Evolutionary conservation across 179 eudicot genomes (phyloP).

Genomic region (Actinidia arguta): DNA sequence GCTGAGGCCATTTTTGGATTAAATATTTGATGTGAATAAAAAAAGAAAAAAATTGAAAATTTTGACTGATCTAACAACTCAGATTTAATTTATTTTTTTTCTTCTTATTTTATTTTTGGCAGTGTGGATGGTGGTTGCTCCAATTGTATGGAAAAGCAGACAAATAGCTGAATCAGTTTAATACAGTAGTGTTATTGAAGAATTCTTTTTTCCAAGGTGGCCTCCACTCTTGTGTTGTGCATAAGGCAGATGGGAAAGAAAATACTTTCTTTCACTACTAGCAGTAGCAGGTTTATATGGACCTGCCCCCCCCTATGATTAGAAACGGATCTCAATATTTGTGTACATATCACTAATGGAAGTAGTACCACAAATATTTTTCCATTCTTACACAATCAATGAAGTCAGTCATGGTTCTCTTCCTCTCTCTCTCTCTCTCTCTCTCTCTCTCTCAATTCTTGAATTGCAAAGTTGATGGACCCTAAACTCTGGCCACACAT

Average conservation of each 20-base stretch:
- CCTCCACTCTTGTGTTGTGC: not conserved
- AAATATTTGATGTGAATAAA: too few relatives aligned
- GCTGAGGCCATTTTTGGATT: too few relatives aligned
- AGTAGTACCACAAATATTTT: not conserved
- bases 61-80: too few relatives aligned
- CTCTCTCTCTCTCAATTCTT: not conserved
- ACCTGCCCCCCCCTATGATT: not conserved
- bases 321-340: not conserved
- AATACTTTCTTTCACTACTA: not conserved
- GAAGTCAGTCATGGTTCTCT: not conserved
- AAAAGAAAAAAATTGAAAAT: too few relatives aligned
- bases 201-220: constrained; percentile 6
- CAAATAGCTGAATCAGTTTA: constrained; percentile 40
- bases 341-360: not conserved
- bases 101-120: too few relatives aligned
- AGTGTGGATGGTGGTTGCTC: constrained; percentile 91
- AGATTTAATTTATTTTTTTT: too few relatives aligned
- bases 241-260: not conserved
- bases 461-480: too few relatives aligned
- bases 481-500: too few relatives aligned
- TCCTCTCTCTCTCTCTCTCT: constrained; percentile 19
- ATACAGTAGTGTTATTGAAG: not conserved
- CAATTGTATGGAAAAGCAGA: constrained; percentile 63
- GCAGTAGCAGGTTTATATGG: not conserved
- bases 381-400: not conserved